phyloP scores from a whole-genome alignment of 306 rosid species.

The Cucumis cinereus region DNA sequence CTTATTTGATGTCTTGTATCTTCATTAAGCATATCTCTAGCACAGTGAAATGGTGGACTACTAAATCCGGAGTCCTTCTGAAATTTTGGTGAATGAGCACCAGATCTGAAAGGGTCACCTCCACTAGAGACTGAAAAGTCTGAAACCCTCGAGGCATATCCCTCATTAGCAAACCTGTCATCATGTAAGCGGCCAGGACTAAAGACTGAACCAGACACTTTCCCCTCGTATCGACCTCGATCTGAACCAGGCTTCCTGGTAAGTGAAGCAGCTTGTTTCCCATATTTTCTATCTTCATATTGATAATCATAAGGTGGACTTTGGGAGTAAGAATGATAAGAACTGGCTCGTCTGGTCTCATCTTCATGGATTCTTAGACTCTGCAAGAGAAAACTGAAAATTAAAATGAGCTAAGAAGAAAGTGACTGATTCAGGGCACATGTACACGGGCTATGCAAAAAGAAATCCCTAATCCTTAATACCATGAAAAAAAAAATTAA shows the following conservation, averaged over 20 bases:
- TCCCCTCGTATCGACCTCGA: conserved; percentile 65
- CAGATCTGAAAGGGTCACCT: conserved; percentile 56
- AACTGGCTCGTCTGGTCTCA: conserved; percentile 81
- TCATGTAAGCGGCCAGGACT: conserved; percentile 62
- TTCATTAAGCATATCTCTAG: conserved; percentile 35
- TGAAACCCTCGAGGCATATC: conserved; percentile 55
- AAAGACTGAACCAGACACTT: conserved; percentile 45
- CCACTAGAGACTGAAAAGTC: conserved; percentile 70
- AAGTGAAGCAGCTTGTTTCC: conserved; percentile 53
- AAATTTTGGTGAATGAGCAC: conserved; percentile 51
- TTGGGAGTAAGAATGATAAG: conserved; percentile 93
- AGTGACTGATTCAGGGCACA: background rate
- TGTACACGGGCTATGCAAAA: background rate
- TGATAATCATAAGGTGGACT: conserved; percentile 99
- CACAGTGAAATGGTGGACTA: conserved; percentile 40
- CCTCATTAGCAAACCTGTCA: conserved; percentile 70
- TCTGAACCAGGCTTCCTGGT: conserved; percentile 91
- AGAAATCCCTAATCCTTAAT: background rate
- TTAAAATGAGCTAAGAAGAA: conserved; percentile 2
- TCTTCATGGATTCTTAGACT: conserved; percentile 43
- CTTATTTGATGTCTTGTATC: conserved; percentile 32
- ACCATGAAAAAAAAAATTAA: background rate
- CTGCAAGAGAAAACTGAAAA: conserved; percentile 21
- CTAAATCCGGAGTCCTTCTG: conserved; percentile 37
- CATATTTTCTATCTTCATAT: conserved; percentile 84